These are phyloP conservation scores for Hanseniaspora guilliermondii DNA, from an alignment of 805 yeast species.

Conservation along the genomic window DNA sequence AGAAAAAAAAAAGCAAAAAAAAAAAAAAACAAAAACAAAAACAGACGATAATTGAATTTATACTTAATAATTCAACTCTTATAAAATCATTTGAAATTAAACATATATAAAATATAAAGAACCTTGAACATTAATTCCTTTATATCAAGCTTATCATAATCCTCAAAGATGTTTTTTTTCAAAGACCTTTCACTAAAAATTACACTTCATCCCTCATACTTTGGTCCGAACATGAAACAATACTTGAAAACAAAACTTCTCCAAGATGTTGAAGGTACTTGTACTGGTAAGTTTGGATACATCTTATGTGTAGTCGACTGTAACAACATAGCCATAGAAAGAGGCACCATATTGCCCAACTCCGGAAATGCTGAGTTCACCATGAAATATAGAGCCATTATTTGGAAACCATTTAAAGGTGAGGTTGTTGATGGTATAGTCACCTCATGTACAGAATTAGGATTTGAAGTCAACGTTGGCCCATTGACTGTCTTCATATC, in stretches of 20 bases:
- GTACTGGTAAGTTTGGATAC: conserved; percentile 97
- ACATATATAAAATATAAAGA: background rate
- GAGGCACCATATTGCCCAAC: conserved; percentile 81
- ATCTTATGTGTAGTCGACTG: conserved; percentile 92
- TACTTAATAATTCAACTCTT: background rate
- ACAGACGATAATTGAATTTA: too few species aligned
- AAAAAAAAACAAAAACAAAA: too few species aligned
- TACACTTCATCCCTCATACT: conserved; percentile 92
- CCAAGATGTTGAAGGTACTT: conserved; percentile 95
- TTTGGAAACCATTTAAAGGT: conserved; percentile 97
- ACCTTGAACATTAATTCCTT: background rate
- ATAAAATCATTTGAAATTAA: background rate
- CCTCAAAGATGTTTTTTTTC: conserved; percentile 32
- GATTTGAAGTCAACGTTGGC: conserved; percentile 96
- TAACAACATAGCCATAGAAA: conserved; percentile 87
- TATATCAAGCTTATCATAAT: background rate
- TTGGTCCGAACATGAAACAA: conserved; percentile 96
- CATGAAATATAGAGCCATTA: conserved; percentile 90
- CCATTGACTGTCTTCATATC: conserved; percentile 91
- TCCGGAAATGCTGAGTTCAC: conserved; percentile 93
- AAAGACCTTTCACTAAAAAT: conserved; percentile 85
- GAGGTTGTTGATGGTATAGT: conserved; percentile 97
- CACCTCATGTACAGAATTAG: conserved; percentile 85
- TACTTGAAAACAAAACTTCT: conserved; percentile 77
- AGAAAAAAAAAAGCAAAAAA: too few species aligned